Conservation (phyloP, 106 monocot species). For the Apostasia shenzhenica region DNA sequence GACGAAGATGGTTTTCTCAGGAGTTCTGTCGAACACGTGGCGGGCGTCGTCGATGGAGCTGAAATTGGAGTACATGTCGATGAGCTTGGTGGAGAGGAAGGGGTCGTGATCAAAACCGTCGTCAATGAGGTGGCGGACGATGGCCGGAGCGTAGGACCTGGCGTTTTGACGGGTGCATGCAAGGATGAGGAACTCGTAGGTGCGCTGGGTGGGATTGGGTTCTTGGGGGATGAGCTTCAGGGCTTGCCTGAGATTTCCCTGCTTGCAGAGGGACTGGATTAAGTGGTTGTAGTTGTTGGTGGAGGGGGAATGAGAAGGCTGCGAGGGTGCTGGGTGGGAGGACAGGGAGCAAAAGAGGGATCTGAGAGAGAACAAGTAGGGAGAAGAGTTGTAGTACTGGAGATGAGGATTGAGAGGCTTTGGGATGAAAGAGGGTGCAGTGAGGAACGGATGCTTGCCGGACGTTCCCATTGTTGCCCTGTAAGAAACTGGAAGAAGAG, state of each 20-base stretch:
- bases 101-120: constrained; percentile 53
- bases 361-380: constrained; percentile 16
- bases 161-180: constrained; percentile 32
- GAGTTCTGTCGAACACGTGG: constrained; percentile 58
- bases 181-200: constrained; percentile 53
- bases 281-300: constrained; percentile 52
- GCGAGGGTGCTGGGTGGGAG: background rate
- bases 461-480: background rate
- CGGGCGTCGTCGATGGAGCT: constrained; percentile 37
- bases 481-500: too few species aligned
- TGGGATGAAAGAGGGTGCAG: background rate
- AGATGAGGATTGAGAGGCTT: constrained; percentile 1
- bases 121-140: constrained; percentile 39
- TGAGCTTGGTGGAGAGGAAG: constrained; percentile 70
- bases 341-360: constrained; percentile 6
- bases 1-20: constrained; percentile 47
- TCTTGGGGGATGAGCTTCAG: constrained; percentile 53
- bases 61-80: constrained; percentile 58
- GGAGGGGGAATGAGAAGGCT: background rate
- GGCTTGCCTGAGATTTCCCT: constrained; percentile 50
- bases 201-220: constrained; percentile 41
- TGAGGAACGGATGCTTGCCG: background rate
- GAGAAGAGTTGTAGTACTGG: background rate
- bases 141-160: constrained; percentile 12
- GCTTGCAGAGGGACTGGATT: constrained; percentile 61